phyloP scores from a whole-genome alignment of 345 rosid genomes.

The Balakata baccata region DNA sequence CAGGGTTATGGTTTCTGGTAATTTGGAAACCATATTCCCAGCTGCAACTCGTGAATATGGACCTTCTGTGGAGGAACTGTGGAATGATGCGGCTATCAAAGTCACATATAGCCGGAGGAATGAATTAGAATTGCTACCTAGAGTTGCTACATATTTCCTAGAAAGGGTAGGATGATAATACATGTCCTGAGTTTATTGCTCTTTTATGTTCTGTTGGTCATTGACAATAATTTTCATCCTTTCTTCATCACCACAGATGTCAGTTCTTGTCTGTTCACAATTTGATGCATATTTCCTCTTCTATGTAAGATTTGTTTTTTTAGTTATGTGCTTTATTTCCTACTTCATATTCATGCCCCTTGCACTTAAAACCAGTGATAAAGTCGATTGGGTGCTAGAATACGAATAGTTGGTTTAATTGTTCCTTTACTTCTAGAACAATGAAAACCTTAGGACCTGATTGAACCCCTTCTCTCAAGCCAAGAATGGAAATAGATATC shows the following conservation, averaged over 20 bases:
- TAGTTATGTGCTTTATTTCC: background rate
- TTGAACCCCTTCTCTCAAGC: background rate
- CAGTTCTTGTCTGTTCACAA: background rate
- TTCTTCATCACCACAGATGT: background rate
- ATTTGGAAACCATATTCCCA: slow-evolving; percentile 61
- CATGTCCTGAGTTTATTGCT: slow-evolving; percentile 11
- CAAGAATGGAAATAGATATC: background rate
- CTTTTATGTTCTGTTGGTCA: background rate
- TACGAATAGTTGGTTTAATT: background rate
- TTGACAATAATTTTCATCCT: background rate
- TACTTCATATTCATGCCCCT: background rate
- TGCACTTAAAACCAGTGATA: background rate
- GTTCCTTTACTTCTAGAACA: background rate
- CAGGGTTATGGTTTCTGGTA: slow-evolving; percentile 59
- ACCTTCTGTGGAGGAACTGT: slow-evolving; percentile 58
- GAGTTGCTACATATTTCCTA: slow-evolving; percentile 72
- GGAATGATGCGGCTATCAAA: slow-evolving; percentile 73
- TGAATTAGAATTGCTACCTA: slow-evolving; percentile 64
- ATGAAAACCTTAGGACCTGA: slow-evolving; percentile 7
- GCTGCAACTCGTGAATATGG: slow-evolving; percentile 61
- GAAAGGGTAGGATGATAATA: slow-evolving; percentile 53
- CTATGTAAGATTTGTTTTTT: background rate
- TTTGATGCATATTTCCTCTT: background rate
- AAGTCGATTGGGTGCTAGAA: slow-evolving; percentile 8
- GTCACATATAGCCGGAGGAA: slow-evolving; percentile 71